These are phyloP conservation scores for Gastrodia elata DNA, from an alignment of 106 monocot species.

Conservation along the genomic window DNA sequence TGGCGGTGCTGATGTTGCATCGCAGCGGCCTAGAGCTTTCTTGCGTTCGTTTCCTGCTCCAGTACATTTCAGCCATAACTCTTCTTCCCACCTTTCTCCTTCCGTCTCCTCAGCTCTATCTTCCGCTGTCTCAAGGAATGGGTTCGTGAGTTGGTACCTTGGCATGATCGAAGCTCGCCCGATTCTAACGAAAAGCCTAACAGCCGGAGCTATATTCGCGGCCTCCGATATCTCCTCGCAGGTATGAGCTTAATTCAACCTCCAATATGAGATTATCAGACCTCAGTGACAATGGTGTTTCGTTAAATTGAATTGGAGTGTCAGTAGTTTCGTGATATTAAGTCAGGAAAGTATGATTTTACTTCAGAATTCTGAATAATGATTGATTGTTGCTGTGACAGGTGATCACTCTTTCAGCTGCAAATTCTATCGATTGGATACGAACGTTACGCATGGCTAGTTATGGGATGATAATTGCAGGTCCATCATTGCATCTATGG, in stretches of 20 bases:
- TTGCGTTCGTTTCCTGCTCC: constrained; percentile 6
- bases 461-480: constrained; percentile 73
- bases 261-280: too few relatives aligned
- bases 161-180: constrained; percentile 50
- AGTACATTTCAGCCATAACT: background rate
- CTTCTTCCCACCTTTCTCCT: background rate
- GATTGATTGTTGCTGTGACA: constrained; percentile 15
- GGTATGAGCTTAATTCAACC: too few relatives aligned
- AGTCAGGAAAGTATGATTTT: background rate
- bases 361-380: background rate
- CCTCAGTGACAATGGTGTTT: background rate
- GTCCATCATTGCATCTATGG: constrained; percentile 89
- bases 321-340: background rate
- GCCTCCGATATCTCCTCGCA: constrained; percentile 54
- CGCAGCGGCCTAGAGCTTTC: constrained; percentile 8
- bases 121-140: constrained; percentile 14
- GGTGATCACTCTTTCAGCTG: constrained; percentile 37
- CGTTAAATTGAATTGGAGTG: background rate
- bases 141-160: constrained; percentile 59
- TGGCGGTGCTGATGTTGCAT: background rate
- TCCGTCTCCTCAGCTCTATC: constrained; percentile 12
- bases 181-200: constrained; percentile 57
- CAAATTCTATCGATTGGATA: constrained; percentile 40
- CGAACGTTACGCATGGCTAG: constrained; percentile 80
- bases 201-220: constrained; percentile 47